Percentiles rank a stretch among this genome's conserved stretches.
Evolutionary conservation across 495 filamentous ascomycete genomes (phyloP).

Genomic region (Ramalina intermedia): DNA sequence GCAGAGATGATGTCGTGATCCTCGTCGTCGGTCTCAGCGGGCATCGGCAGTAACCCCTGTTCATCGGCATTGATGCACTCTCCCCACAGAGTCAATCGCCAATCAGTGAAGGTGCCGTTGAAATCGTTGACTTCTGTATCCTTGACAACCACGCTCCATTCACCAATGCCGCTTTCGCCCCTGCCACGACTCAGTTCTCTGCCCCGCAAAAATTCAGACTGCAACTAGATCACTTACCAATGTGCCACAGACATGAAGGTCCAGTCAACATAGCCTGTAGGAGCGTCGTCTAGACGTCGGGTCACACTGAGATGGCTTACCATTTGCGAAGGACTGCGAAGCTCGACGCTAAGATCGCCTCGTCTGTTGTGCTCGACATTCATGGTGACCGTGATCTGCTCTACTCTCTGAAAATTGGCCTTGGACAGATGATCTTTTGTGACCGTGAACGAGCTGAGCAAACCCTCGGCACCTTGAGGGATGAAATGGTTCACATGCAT

Average conservation of each 20-base stretch:
- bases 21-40: slow-evolving; percentile 66
- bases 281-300: slow-evolving; percentile 46
- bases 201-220: not conserved
- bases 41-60: slow-evolving; percentile 63
- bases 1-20: slow-evolving; percentile 53
- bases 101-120: slow-evolving; percentile 71
- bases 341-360: slow-evolving; percentile 84
- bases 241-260: slow-evolving; percentile 97
- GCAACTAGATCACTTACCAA: slow-evolving; percentile 44
- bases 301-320: slow-evolving; percentile 70
- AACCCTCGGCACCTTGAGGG: slow-evolving; percentile 70
- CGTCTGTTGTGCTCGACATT: slow-evolving; percentile 76
- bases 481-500: slow-evolving; percentile 74
- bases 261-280: slow-evolving; percentile 81
- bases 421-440: slow-evolving; percentile 58
- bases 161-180: slow-evolving; percentile 79
- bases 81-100: slow-evolving; percentile 91
- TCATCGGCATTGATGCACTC: slow-evolving; percentile 61
- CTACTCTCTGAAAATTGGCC: slow-evolving; percentile 72
- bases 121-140: slow-evolving; percentile 67
- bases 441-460: slow-evolving; percentile 64
- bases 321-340: slow-evolving; percentile 70
- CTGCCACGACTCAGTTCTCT: slow-evolving; percentile 24
- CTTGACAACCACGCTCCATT: slow-evolving; percentile 82
- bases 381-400: slow-evolving; percentile 97